Evolutionary conservation across 2,329 filamentous ascomycete genomes (phyloP).

Genomic region (Paraphoma sp.): DNA sequence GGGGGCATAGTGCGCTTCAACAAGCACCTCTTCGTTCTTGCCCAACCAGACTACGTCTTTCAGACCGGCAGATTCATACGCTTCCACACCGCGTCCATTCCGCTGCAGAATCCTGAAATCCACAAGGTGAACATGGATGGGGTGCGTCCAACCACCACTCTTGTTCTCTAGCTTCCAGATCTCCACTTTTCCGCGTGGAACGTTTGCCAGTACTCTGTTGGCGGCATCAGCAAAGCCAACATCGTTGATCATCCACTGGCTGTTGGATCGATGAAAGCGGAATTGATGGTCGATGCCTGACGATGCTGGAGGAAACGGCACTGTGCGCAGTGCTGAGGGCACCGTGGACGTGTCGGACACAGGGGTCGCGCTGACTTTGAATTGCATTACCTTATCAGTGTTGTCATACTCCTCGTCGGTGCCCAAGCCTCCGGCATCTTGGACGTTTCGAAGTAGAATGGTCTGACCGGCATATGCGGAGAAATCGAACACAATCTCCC

Average conservation of each 20-base stretch:
- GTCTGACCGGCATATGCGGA: slow-evolving; percentile 57
- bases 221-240: slow-evolving; percentile 39
- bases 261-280: slow-evolving; percentile 37
- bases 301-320: slow-evolving; percentile 35
- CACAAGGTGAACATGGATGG: slow-evolving; percentile 64
- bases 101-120: slow-evolving; percentile 62
- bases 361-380: slow-evolving; percentile 53
- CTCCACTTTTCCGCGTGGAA: slow-evolving; percentile 41
- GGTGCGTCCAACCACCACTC: slow-evolving; percentile 61
- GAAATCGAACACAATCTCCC: slow-evolving; percentile 66
- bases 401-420: slow-evolving; percentile 57
- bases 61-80: slow-evolving; percentile 61
- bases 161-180: slow-evolving; percentile 53
- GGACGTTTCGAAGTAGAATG: slow-evolving; percentile 53
- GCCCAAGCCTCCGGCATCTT: slow-evolving; percentile 45
- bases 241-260: slow-evolving; percentile 41
- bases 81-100: slow-evolving; percentile 40
- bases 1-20: slow-evolving; percentile 37
- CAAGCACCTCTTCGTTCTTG: slow-evolving; percentile 50
- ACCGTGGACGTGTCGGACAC: slow-evolving; percentile 33
- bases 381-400: slow-evolving; percentile 45
- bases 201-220: slow-evolving; percentile 43
- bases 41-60: slow-evolving; percentile 66
- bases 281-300: slow-evolving; percentile 37
- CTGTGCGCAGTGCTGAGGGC: slow-evolving; percentile 25